Percentiles rank a stretch among this genome's conserved stretches.
These are phyloP conservation scores for Kurtzmaniella natalensis DNA, from an alignment of 1,139 yeast genomes.

Conservation along the genomic window DNA sequence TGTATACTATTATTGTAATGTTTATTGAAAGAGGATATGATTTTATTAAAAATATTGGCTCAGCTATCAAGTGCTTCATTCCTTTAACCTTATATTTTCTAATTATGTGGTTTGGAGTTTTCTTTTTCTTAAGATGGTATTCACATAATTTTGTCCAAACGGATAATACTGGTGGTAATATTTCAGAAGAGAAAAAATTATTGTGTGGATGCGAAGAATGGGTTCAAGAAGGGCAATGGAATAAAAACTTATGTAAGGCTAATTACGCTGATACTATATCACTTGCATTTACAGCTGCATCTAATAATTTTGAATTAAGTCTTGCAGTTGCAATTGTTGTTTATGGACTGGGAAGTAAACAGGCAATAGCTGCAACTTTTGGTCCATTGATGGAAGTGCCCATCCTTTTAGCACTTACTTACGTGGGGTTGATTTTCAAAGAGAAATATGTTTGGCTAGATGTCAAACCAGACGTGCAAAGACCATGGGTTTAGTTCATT, in stretches of 20 bases:
- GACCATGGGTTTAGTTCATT: no score
- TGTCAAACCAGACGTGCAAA: conserved; percentile 11
- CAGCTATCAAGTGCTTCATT: conserved; percentile 48
- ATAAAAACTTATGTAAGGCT: conserved; percentile 27
- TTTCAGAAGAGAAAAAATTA: conserved; percentile 9
- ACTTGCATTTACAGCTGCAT: conserved; percentile 56
- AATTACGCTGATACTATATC: conserved; percentile 40
- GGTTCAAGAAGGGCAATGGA: conserved; percentile 15
- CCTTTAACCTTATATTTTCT: conserved; percentile 49
- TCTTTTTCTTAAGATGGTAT: conserved; percentile 33
- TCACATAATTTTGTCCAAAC: conserved; percentile 9
- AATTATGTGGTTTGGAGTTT: conserved; percentile 45
- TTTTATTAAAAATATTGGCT: conserved; percentile 45
- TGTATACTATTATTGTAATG: conserved; percentile 50
- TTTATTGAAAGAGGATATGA: conserved; percentile 52
- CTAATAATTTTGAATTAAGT: conserved; percentile 51
- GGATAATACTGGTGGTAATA: conserved; percentile 4
- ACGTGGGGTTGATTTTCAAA: conserved; percentile 34
- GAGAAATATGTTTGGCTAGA: conserved; percentile 23
- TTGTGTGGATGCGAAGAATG: conserved; percentile 38
- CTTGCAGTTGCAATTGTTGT: conserved; percentile 52
- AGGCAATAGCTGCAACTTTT: conserved; percentile 57
- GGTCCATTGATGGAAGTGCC: conserved; percentile 60
- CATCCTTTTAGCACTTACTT: conserved; percentile 39
- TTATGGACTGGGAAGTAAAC: conserved; percentile 49